Evolutionary conservation across 2,329 filamentous ascomycete genomes (phyloP).

Genomic region (Fusarium papillatum): DNA sequence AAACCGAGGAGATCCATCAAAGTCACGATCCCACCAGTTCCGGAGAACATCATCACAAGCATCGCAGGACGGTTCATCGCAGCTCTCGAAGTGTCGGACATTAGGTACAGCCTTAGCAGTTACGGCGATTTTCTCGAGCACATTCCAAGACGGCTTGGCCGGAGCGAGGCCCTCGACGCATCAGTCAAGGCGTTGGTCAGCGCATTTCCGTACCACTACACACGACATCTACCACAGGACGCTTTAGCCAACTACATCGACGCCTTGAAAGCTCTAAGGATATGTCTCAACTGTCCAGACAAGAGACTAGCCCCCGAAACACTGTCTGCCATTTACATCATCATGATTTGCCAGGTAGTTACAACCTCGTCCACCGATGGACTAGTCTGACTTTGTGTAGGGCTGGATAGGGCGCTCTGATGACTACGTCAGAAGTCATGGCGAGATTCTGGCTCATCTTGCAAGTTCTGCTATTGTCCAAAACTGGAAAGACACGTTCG

Average conservation of each 20-base stretch:
- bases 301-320: slow-evolving; percentile 43
- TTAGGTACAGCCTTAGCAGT: slow-evolving; percentile 58
- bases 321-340: slow-evolving; percentile 49
- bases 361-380: neutral
- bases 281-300: slow-evolving; percentile 31
- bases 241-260: slow-evolving; percentile 43
- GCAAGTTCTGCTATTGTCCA: neutral
- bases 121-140: slow-evolving; percentile 60
- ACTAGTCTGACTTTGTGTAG: slow-evolving; percentile 23
- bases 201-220: slow-evolving; percentile 37
- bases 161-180: slow-evolving; percentile 57
- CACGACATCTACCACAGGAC: slow-evolving; percentile 19
- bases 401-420: slow-evolving; percentile 46
- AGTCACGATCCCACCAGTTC: neutral
- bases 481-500: neutral
- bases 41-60: slow-evolving; percentile 22
- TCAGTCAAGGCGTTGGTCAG: slow-evolving; percentile 45
- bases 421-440: neutral
- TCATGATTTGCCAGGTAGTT: slow-evolving; percentile 50
- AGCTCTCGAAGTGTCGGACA: slow-evolving; percentile 52
- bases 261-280: slow-evolving; percentile 42
- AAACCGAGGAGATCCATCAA: neutral
- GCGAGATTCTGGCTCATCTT: neutral
- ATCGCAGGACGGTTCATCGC: slow-evolving; percentile 41
- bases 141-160: slow-evolving; percentile 58